Evolutionary conservation across 179 eudicot species (phyloP), one percentile per base, ranked within the genome.

Genomic region (Beta corolliflora): DNA sequence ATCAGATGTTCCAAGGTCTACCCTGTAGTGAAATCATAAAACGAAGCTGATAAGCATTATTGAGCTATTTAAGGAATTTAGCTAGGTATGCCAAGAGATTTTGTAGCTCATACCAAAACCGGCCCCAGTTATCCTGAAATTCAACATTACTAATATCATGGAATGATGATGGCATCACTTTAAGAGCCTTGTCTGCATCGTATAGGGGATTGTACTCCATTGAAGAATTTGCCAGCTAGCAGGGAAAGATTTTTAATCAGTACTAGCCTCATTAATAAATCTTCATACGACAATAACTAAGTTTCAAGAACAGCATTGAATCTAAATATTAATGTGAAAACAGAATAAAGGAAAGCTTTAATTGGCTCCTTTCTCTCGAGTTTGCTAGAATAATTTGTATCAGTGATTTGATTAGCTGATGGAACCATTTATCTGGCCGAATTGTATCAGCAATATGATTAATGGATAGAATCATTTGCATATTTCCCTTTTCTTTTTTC

Each of bases 91-190:
- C 58, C 50, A 81, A 80, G 53, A 48, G 60, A 53, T 69, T 46
- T 7, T 73, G 79, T 45, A 78, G 77, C 21, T 56, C 90, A 23
- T 92, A 95, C 98, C 98, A 88, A 79, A 95, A 89, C 0, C 98
- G 93, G 61, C 93, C 98, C 98, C 98, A 95, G 81, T 93, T 93
- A 85, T 95, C 98, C 86, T 95, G 98, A 88, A 95, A 95, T 79
- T 94, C 95, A 45, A 95, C 90, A 77, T 94, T 88, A 78, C 99
- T 71, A 50, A 95, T 92, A 75, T 95, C 99, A 87, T 95, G 98
- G 86, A 95, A 92, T 66, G 99, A 94, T 50, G 98, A 91, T 81
- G 98, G 98, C 93, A 94, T 90, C 85, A 91, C 94, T 23, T 85
- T 88, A 48, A 78, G 86, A 77, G 92, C 95, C 87, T 92, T 90